Evolutionary conservation across 2,329 filamentous ascomycete species (phyloP), one percentile per base, ranked within the genome.

Genomic region (Dothideomycetes sp.): DNA sequence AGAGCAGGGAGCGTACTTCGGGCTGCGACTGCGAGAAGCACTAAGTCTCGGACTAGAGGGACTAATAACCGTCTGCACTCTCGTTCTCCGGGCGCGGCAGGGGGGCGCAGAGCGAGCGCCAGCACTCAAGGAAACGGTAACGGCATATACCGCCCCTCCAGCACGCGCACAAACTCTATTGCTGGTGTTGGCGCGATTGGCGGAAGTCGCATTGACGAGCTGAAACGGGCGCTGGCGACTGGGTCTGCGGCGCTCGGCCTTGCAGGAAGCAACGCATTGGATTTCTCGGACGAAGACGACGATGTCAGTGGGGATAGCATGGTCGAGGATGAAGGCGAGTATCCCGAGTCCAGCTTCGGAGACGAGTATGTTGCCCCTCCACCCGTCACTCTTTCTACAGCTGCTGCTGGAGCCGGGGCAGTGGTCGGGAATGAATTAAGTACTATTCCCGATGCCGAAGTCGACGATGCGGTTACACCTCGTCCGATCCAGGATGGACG

Each of bases 301-400:
- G 66, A 69, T 47, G 72, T 67, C 39, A 77, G 69, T 52, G 71
- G 66, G 41, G 81, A 85, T 39, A 84, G 79, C 56, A 73, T 85
- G 66, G 72, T 81, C 46, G 52, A 54, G 17, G 47, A 47, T 11
- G 51, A 45, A 27, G 51, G 47, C 16, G 46, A 34, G 4, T 31
- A 43, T 9, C 7, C 36, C 12, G 39, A 41, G 12, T 27, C 22
- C 22, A 7, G 7, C 22, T 27, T 7, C 12, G 22, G 22, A 7
- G 22, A n/a, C n/a, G n/a, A n/a, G n/a, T n/a, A n/a, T n/a, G n/a
- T n/a, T n/a, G n/a, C n/a, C n/a, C n/a, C n/a, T n/a, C n/a, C n/a
- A n/a, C n/a, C n/a, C n/a, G n/a, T n/a, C n/a, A n/a, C n/a, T n/a
- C n/a, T n/a, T n/a, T n/a, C n/a, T n/a, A n/a, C n/a, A n/a, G n/a